Evolutionary conservation across 352 stramenopile genomes (phyloP).

Genomic region (Phytophthora parvispora): DNA sequence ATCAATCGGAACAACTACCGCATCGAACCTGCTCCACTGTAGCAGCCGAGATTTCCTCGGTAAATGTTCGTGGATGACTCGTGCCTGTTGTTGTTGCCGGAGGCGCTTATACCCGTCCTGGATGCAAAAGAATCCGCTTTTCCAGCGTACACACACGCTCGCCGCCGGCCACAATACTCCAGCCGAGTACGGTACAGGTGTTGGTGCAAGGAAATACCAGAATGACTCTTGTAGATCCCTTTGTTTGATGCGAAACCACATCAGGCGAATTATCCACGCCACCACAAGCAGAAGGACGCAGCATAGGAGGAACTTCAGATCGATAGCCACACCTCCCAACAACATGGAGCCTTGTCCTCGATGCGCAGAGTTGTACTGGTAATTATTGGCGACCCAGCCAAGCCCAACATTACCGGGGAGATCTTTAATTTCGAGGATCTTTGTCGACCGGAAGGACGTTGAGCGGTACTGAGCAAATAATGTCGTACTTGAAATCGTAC

Average conservation of each 20-base stretch:
- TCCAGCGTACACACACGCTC: constrained; percentile 22
- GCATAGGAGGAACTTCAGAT: constrained; percentile 36
- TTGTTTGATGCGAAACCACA: not conserved
- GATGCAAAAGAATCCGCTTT: constrained; percentile 17
- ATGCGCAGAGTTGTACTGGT: constrained; percentile 1
- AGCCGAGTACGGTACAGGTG: constrained; percentile 25
- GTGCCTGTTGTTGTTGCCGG: not conserved
- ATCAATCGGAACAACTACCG: not conserved
- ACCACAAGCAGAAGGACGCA: constrained; percentile 1
- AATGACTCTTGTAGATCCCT: not conserved
- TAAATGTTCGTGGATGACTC: not conserved
- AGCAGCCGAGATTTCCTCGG: not conserved
- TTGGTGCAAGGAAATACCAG: constrained; percentile 8
- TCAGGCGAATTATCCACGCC: not conserved
- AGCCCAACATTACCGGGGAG: constrained; percentile 8
- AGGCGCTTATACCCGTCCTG: not conserved
- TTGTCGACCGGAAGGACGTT: constrained; percentile 11
- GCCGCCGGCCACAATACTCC: constrained; percentile 16
- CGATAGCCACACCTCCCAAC: constrained; percentile 31
- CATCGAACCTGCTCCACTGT: not conserved
- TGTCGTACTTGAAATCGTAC: constrained; percentile 30
- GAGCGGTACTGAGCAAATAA: constrained; percentile 39
- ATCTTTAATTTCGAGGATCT: constrained; percentile 5
- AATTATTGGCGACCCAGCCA: not conserved
- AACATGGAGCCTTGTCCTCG: constrained; percentile 8